Base-by-base conservation (phyloP, 2,329 filamentous ascomycete genomes). In the Penicillium sp. region DNA sequence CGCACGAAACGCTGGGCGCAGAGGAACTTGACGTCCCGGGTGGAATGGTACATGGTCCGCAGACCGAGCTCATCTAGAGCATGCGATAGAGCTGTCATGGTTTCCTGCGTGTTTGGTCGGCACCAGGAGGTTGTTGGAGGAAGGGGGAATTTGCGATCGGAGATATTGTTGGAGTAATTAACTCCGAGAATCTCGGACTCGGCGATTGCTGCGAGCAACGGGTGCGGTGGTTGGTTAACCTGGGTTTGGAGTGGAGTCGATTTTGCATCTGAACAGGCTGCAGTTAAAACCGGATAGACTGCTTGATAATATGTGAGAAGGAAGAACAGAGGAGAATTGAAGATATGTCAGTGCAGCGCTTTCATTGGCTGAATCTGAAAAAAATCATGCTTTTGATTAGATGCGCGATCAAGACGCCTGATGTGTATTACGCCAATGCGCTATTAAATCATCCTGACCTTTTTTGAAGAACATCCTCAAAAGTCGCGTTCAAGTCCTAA, bases 1-100 rank as follows among this genome's bases (percentile, higher is more conserved):
- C 87, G 86, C 61, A 80, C 72, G 64, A 80, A 80, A 4, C 78
- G 76, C 66, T 79, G 76, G 15, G 75, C 70, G 59, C 75, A 78
- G 58, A 79, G 76, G 8, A 79, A 65, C 59, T 79, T 79, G 53
- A 76, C 73, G 56, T 79, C 76, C 30, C 64, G 65, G 22, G 77
- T 70, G 12, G 77, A 76, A 26, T 70, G 67, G 72, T 74, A 79
- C 61, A 80, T 70, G 2, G 78, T 72, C 40, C 73, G 45, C 4
- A 80, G 72, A 19, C 78, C 78, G 47, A 79, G 55, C 60, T 79
- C 78, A 4, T 70, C 50, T 4, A 76, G 67, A 3, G 35, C 55
- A 12, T 66, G 51, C n/a, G 55, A 37, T 30, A 70, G 24, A 17
- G 26, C 64, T 59, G 33, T 24, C 35, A 4, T 51, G 22, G 4